Conservation (phyloP, 352 stramenopile genomes). For the Pythium pyrilobum region DNA sequence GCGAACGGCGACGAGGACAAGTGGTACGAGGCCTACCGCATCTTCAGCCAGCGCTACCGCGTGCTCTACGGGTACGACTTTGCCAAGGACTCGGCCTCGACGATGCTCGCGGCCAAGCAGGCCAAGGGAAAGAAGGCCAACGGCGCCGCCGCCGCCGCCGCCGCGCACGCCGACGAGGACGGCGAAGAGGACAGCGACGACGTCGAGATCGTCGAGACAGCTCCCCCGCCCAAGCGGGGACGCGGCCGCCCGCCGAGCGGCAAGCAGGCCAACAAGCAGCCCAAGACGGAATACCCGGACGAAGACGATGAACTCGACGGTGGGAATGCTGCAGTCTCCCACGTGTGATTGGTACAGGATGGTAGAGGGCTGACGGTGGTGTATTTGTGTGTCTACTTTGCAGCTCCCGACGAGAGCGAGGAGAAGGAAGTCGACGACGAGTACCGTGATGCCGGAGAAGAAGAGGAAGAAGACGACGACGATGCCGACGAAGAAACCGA, state of each 20-base stretch:
- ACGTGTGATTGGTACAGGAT: no score
- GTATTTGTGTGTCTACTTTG: not conserved
- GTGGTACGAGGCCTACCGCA: slow-evolving; percentile 63
- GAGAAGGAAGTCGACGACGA: slow-evolving; percentile 17
- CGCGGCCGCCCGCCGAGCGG: slow-evolving; percentile 13
- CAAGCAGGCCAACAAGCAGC: slow-evolving; percentile 20
- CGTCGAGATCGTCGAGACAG: slow-evolving; percentile 19
- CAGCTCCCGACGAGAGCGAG: slow-evolving; percentile 8
- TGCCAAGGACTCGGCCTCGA: slow-evolving; percentile 14
- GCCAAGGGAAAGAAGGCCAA: slow-evolving; percentile 10
- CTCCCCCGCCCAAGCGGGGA: slow-evolving; percentile 4
- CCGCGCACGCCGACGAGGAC: not conserved
- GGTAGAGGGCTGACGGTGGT: not conserved
- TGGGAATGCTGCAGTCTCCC: no score
- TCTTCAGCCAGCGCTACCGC: slow-evolving; percentile 48
- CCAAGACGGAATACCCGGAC: no score
- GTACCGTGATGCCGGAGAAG: slow-evolving; percentile 10
- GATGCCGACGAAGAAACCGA: slow-evolving; percentile 15
- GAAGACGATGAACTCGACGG: not conserved
- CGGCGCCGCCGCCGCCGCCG: not conserved
- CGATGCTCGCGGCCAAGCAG: slow-evolving; percentile 11
- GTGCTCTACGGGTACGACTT: slow-evolving; percentile 25
- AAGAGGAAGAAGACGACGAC: slow-evolving; percentile 16
- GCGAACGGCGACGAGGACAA: slow-evolving; percentile 25
- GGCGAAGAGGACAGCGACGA: slow-evolving; percentile 20